phyloP scores from a whole-genome alignment of 2,329 filamentous ascomycete species.

The Trichoderma asperellum region DNA sequence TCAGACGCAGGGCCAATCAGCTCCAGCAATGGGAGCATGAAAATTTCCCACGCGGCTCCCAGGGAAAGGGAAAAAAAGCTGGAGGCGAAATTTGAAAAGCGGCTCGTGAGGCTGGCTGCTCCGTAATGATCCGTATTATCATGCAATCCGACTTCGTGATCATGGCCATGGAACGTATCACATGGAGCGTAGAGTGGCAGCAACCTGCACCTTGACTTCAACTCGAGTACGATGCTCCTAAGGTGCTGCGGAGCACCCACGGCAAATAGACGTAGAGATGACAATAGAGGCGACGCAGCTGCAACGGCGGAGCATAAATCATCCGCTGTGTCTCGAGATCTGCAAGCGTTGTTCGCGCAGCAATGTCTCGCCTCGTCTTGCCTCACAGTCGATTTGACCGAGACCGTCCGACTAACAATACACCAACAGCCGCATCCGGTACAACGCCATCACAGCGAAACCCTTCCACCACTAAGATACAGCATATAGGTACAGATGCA shows the following conservation, averaged over 20 bases:
- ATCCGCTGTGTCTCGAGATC: not conserved
- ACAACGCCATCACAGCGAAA: not conserved
- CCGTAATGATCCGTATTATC: slow-evolving; percentile 17
- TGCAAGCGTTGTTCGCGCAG: not conserved
- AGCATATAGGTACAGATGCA: too few species aligned
- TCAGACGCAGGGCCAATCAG: slow-evolving; percentile 23
- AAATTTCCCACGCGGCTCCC: slow-evolving; percentile 24
- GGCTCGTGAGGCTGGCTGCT: slow-evolving; percentile 7
- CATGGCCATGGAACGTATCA: not conserved
- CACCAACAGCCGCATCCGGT: not conserved
- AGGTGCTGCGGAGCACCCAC: not conserved
- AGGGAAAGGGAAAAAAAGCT: not conserved
- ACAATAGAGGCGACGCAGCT: not conserved
- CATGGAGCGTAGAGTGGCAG: not conserved
- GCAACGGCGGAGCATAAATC: not conserved
- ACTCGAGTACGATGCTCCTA: too few species aligned
- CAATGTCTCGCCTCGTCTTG: not conserved
- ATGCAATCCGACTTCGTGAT: not conserved
- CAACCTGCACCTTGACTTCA: not conserved
- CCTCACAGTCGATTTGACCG: not conserved
- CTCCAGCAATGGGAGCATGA: slow-evolving; percentile 6
- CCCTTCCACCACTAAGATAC: too few species aligned
- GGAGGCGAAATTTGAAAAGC: slow-evolving; percentile 26
- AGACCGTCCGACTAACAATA: not conserved
- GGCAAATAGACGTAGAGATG: not conserved